A percentile compares a stretch with the other conserved stretches of the same genome.
These are phyloP conservation scores for Metschnikowia sp. DNA, from an alignment of 805 yeast genomes.

Conservation along the genomic window DNA sequence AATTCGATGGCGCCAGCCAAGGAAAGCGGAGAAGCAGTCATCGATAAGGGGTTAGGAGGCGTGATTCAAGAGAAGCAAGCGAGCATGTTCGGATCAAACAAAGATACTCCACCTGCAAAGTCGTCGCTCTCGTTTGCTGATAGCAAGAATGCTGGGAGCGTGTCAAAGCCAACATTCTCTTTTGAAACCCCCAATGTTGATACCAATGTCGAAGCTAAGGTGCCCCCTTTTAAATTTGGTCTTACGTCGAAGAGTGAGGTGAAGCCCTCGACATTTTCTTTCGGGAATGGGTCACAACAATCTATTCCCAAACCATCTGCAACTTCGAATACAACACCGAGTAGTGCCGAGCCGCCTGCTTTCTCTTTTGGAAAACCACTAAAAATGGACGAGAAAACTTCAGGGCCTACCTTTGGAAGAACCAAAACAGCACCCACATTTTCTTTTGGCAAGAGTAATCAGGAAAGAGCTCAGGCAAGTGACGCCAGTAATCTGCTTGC, in stretches of 20 bases:
- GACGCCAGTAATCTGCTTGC: too few species aligned
- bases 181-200: constrained; percentile 1
- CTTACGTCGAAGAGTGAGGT: neutral
- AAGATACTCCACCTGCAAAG: neutral
- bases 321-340: neutral
- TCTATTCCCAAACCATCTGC: neutral
- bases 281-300: neutral
- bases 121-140: constrained; percentile 4
- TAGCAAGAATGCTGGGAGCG: neutral
- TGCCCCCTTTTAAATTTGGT: neutral
- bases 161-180: constrained; percentile 3
- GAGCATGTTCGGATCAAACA: too few species aligned
- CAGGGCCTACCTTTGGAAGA: neutral
- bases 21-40: too few species aligned
- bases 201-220: neutral
- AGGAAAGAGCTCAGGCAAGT: too few species aligned
- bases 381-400: neutral
- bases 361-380: neutral
- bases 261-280: neutral
- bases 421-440: neutral
- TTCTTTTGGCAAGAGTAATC: neutral
- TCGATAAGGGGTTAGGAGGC: too few species aligned
- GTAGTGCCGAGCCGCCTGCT: neutral
- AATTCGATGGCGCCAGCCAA: neutral
- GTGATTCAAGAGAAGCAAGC: too few species aligned